phyloP scores from a whole-genome alignment of 1,284 basidiomycete species.

The Phellopilus nigrolimitatus region DNA sequence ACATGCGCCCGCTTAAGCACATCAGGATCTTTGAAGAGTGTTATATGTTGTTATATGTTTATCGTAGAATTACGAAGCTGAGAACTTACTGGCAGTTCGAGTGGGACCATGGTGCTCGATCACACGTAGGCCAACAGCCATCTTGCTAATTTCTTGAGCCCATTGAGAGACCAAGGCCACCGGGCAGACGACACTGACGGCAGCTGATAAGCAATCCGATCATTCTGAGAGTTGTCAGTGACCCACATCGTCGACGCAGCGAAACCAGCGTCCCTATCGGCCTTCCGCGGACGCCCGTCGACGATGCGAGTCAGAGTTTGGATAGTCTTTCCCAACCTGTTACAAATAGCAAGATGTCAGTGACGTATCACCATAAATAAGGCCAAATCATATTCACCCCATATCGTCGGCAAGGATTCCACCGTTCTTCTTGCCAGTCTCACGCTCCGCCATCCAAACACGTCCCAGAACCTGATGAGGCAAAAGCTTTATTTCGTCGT shows the following conservation, averaged over 20 bases:
- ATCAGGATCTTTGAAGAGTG: slow-evolving; percentile 44
- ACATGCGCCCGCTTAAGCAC: slow-evolving; percentile 65
- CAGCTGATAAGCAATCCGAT: slow-evolving; percentile 23
- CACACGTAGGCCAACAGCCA: slow-evolving; percentile 68
- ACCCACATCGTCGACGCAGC: slow-evolving; percentile 69
- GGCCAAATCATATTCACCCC: slow-evolving; percentile 47
- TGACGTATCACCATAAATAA: not conserved
- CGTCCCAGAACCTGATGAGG: slow-evolving; percentile 87
- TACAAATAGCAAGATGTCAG: slow-evolving; percentile 8
- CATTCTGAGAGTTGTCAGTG: slow-evolving; percentile 1
- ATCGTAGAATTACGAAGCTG: not conserved
- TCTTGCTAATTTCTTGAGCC: slow-evolving; percentile 81
- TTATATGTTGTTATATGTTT: not conserved
- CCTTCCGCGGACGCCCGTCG: slow-evolving; percentile 63
- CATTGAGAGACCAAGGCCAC: slow-evolving; percentile 88
- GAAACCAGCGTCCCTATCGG: slow-evolving; percentile 71
- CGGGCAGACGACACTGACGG: slow-evolving; percentile 70
- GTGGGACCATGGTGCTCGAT: slow-evolving; percentile 78
- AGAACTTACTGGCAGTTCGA: slow-evolving; percentile 57
- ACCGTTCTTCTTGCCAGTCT: slow-evolving; percentile 72
- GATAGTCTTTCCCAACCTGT: slow-evolving; percentile 86
- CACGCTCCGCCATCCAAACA: slow-evolving; percentile 84
- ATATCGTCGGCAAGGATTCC: slow-evolving; percentile 94
- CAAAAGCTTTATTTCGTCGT: slow-evolving; percentile 62
- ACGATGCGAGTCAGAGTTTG: slow-evolving; percentile 83